Conservation (phyloP, 2,329 filamentous ascomycete genomes). For the Phialocephala sp. region DNA sequence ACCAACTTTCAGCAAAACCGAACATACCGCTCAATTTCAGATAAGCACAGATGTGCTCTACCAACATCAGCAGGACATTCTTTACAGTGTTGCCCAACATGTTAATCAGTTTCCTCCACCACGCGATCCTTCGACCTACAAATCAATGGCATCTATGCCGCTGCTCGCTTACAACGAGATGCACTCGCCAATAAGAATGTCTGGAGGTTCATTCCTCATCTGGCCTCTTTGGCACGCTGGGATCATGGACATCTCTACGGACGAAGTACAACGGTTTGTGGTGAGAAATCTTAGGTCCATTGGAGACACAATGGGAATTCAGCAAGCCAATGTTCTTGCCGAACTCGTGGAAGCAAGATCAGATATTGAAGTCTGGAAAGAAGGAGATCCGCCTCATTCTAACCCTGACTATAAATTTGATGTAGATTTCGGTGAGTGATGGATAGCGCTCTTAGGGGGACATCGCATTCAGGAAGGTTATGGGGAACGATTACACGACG, state of each 20-base stretch:
- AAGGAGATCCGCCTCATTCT: constrained; percentile 10
- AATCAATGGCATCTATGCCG: constrained; percentile 6
- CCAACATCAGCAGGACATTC: constrained; percentile 32
- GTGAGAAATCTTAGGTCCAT: constrained; percentile 33
- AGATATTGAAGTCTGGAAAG: constrained; percentile 25
- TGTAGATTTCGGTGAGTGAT: background rate
- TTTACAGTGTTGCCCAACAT: constrained; percentile 36
- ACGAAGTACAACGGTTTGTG: constrained; percentile 28
- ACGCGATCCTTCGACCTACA: constrained; percentile 4
- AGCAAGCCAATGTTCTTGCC: constrained; percentile 37
- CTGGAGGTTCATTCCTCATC: constrained; percentile 36
- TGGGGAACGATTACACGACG: background rate
- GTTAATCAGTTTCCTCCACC: constrained; percentile 24
- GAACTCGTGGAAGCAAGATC: constrained; percentile 17
- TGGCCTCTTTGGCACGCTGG: constrained; percentile 41
- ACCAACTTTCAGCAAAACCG: constrained; percentile 26
- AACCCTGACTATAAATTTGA: background rate
- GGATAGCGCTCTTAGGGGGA: background rate
- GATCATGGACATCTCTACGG: constrained; percentile 25
- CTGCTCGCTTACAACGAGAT: constrained; percentile 17
- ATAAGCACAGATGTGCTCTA: constrained; percentile 31
- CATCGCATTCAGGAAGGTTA: background rate
- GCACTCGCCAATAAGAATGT: constrained; percentile 18
- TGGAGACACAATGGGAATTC: constrained; percentile 34
- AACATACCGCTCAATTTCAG: constrained; percentile 36